phyloP scores from a whole-genome alignment of 2,329 filamentous ascomycete genomes.

The Exserohilum rostratum region DNA sequence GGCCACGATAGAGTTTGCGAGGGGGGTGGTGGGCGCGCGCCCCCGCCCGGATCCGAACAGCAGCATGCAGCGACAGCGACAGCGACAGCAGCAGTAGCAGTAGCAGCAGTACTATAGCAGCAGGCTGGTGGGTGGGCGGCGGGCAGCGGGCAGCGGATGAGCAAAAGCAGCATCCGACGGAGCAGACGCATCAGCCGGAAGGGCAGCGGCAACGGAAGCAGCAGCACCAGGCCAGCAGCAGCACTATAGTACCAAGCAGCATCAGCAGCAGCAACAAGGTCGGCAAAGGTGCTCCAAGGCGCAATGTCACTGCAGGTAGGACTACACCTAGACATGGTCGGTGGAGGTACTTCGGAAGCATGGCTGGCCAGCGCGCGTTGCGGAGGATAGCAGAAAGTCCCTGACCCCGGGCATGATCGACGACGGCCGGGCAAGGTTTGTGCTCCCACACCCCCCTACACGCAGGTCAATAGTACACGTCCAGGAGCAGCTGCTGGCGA shows the following conservation, averaged over 20 bases:
- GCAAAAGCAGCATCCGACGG: too few relatives aligned
- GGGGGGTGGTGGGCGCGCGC: neutral
- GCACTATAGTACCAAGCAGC: too few relatives aligned
- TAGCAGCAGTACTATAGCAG: too few relatives aligned
- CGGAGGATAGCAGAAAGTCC: slow-evolving; percentile 5
- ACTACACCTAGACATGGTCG: slow-evolving; percentile 8
- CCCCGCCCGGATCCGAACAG: too few relatives aligned
- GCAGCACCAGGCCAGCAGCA: neutral
- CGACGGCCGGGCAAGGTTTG: slow-evolving; percentile 1
- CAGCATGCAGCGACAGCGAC: too few relatives aligned
- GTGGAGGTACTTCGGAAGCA: slow-evolving; percentile 13
- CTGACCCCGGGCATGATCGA: slow-evolving; percentile 19
- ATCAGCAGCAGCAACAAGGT: neutral
- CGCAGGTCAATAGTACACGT: neutral
- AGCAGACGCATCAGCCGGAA: too few relatives aligned
- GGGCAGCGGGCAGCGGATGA: neutral
- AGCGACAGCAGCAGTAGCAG: too few relatives aligned
- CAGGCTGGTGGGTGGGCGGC: too few relatives aligned
- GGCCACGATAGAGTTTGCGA: slow-evolving; percentile 21
- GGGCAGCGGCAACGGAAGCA: neutral
- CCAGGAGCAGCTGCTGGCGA: neutral
- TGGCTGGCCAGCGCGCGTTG: slow-evolving; percentile 7
- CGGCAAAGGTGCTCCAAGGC: slow-evolving; percentile 8
- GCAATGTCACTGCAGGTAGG: slow-evolving; percentile 5
- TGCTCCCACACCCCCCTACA: neutral